Evolutionary conservation across 345 rosid species (phyloP).

Genomic region (Eucalyptus shirleyi): DNA sequence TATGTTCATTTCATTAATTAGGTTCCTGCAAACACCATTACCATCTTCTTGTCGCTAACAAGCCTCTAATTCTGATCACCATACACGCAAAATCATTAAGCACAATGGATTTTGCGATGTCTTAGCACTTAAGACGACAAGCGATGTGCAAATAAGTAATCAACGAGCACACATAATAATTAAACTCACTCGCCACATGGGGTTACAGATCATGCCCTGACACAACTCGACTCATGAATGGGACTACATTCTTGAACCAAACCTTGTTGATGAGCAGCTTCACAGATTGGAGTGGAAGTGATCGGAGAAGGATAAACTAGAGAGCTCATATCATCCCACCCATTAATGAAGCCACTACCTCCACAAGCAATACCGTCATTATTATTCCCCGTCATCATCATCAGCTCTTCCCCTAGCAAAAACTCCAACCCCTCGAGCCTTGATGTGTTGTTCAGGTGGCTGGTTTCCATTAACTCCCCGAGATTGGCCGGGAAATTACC

Average conservation of each 20-base stretch:
- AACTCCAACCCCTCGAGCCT: conserved; percentile 37
- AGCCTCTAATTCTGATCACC: background rate
- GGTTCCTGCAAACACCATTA: background rate
- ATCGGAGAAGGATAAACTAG: conserved; percentile 1
- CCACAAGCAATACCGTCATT: background rate
- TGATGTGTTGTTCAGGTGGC: background rate
- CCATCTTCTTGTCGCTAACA: background rate
- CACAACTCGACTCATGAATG: conserved; percentile 8
- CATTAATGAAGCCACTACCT: background rate
- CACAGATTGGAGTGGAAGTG: conserved; percentile 1
- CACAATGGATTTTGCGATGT: background rate
- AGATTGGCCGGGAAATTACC: background rate
- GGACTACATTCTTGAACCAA: conserved; percentile 8
- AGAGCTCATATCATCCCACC: conserved; percentile 14
- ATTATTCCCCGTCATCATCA: background rate
- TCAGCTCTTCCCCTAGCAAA: conserved; percentile 8
- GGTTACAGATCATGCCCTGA: background rate
- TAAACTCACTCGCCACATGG: background rate
- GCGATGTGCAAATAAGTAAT: background rate
- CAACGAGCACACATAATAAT: background rate
- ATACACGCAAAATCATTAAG: background rate
- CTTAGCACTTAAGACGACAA: background rate
- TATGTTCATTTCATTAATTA: background rate
- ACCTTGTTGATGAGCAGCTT: conserved; percentile 3
- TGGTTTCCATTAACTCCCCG: conserved; percentile 10